phyloP scores from a whole-genome alignment of 441 rosid species.

The Lepidium campestre region DNA sequence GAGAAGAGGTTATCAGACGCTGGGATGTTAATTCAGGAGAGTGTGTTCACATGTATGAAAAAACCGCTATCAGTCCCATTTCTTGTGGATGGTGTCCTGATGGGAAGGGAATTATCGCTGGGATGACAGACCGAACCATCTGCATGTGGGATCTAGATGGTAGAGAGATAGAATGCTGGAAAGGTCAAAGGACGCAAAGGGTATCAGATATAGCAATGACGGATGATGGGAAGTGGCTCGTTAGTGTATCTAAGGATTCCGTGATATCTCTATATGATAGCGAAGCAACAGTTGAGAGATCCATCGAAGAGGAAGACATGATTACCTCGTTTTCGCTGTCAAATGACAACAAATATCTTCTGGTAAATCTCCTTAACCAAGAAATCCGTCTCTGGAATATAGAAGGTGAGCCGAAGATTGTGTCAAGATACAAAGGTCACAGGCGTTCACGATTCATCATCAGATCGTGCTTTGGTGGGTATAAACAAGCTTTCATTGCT shows the following conservation, averaged over 20 bases:
- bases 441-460: constrained; percentile 59
- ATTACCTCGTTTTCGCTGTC: constrained; percentile 68
- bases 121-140: constrained; percentile 55
- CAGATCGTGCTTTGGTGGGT: constrained; percentile 76
- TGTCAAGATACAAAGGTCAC: constrained; percentile 62
- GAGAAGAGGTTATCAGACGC: constrained; percentile 51
- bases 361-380: constrained; percentile 59
- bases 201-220: constrained; percentile 67
- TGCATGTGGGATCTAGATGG: constrained; percentile 71
- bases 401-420: constrained; percentile 47
- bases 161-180: constrained; percentile 59
- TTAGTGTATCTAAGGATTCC: constrained; percentile 51
- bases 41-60: constrained; percentile 50
- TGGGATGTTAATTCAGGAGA: constrained; percentile 65
- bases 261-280: constrained; percentile 50
- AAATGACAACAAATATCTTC: constrained; percentile 48
- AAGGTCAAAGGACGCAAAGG: constrained; percentile 55
- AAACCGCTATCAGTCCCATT: constrained; percentile 40
- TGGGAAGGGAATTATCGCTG: constrained; percentile 48
- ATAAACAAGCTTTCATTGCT: constrained; percentile 54
- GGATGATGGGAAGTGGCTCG: constrained; percentile 56
- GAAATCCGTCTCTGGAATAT: constrained; percentile 74
- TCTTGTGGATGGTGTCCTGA: constrained; percentile 70
- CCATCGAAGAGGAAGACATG: constrained; percentile 51
- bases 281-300: constrained; percentile 41